phyloP scores from a whole-genome alignment of 192 early-diverging fungal genomes.

The Haplosporangium gracile region DNA sequence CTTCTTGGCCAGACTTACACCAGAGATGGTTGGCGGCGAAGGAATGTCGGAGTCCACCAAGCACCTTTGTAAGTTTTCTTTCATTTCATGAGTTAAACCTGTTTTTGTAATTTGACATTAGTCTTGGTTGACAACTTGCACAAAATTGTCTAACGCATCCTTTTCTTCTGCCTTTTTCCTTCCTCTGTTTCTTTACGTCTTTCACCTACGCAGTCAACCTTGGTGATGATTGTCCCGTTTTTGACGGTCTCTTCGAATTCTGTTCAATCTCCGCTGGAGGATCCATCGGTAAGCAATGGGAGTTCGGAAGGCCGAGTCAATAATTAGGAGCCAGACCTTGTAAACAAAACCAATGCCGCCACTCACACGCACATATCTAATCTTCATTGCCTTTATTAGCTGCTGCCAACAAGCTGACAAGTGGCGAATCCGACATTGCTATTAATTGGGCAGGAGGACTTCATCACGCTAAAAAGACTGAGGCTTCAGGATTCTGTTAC shows the following conservation, averaged over 20 bases:
- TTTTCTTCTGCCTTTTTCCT: background rate
- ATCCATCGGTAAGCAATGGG: constrained; percentile 76
- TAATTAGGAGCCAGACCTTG: background rate
- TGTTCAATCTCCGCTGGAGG: constrained; percentile 93
- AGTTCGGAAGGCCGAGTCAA: background rate
- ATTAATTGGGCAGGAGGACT: constrained; percentile 95
- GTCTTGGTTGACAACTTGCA: background rate
- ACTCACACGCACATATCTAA: background rate
- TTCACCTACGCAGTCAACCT: constrained; percentile 71
- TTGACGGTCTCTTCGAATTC: constrained; percentile 97
- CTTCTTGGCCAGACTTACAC: constrained; percentile 84
- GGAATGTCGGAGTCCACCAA: constrained; percentile 66
- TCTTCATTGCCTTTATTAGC: constrained; percentile 30
- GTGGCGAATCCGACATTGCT: constrained; percentile 73
- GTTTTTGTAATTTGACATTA: background rate
- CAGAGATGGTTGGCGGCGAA: constrained; percentile 76
- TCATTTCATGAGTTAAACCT: background rate
- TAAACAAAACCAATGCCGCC: background rate
- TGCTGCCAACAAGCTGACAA: constrained; percentile 74
- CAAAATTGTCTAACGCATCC: background rate
- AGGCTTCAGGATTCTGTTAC: constrained; percentile 95
- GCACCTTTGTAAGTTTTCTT: constrained; percentile 59
- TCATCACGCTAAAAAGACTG: constrained; percentile 85
- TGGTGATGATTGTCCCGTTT: constrained; percentile 95
- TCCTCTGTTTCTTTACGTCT: constrained; percentile 5